These are phyloP conservation scores for cucumber (Cucumis sativus) DNA, from an alignment of 306 rosid species.

Conservation along the genomic window DNA sequence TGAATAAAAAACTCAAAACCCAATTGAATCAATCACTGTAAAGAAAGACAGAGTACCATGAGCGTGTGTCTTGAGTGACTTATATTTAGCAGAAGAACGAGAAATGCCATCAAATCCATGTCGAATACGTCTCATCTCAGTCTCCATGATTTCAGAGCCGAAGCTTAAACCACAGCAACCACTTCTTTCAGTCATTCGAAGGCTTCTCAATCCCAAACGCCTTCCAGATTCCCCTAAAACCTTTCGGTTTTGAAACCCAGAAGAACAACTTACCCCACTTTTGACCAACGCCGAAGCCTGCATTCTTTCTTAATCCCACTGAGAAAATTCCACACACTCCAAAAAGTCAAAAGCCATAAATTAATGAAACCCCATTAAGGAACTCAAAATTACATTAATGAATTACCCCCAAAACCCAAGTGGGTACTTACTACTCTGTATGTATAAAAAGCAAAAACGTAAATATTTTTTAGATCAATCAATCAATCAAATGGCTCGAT, in stretches of 20 bases:
- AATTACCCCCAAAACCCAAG: not conserved
- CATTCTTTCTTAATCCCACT: slow-evolving; percentile 33
- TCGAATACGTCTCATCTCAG: slow-evolving; percentile 31
- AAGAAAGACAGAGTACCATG: slow-evolving; percentile 33
- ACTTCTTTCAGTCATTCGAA: slow-evolving; percentile 29
- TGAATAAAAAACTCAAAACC: not conserved
- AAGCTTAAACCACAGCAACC: slow-evolving; percentile 38
- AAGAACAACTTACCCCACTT: slow-evolving; percentile 20
- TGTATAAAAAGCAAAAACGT: not conserved
- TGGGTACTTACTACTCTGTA: not conserved
- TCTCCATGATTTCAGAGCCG: slow-evolving; percentile 35
- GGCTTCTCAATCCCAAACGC: slow-evolving; percentile 22
- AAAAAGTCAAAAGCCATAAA: slow-evolving; percentile 23
- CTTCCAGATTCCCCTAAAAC: slow-evolving; percentile 23
- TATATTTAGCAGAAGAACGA: slow-evolving; percentile 36
- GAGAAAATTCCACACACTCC: slow-evolving; percentile 6
- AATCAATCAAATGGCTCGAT: not conserved
- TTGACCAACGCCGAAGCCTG: slow-evolving; percentile 44
- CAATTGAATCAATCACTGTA: not conserved
- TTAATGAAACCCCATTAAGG: not conserved
- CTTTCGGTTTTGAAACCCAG: slow-evolving; percentile 33
- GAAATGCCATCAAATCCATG: slow-evolving; percentile 30
- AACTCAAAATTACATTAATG: not conserved
- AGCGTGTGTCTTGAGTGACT: slow-evolving; percentile 48
- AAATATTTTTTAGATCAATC: too few relatives aligned